Evolutionary conservation across 2,329 filamentous ascomycete species (phyloP).

Genomic region (Ophiosphaerella herpotricha): DNA sequence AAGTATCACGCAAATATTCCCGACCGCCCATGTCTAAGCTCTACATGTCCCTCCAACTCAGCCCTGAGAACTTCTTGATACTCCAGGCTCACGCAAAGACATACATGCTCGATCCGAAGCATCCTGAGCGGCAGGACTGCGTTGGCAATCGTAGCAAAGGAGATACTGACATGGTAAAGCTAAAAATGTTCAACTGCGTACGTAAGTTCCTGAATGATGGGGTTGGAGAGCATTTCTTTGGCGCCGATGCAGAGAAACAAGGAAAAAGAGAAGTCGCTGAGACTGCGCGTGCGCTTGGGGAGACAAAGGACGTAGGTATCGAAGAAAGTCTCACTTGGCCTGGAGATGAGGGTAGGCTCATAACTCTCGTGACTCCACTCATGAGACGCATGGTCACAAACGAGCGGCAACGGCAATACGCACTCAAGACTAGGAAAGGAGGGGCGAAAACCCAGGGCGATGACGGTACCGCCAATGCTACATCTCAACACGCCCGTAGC

Average conservation of each 20-base stretch:
- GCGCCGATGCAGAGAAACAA: constrained; percentile 39
- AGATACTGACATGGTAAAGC: constrained; percentile 61
- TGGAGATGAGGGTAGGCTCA: constrained; percentile 59
- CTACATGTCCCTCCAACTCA: constrained; percentile 60
- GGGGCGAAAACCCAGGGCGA: constrained; percentile 44
- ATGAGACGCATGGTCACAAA: constrained; percentile 64
- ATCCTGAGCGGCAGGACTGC: constrained; percentile 61
- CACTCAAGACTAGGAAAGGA: constrained; percentile 59
- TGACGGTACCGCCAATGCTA: constrained; percentile 27
- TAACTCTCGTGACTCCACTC: constrained; percentile 61
- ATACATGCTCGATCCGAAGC: constrained; percentile 61
- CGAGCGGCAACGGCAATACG: constrained; percentile 62
- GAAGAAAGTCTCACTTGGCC: constrained; percentile 57
- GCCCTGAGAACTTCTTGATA: constrained; percentile 61
- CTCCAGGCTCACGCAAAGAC: constrained; percentile 60
- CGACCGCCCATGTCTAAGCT: constrained; percentile 63
- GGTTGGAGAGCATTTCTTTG: constrained; percentile 58
- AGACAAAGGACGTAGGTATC: constrained; percentile 41
- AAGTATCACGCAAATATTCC: constrained; percentile 60
- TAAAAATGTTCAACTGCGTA: constrained; percentile 62
- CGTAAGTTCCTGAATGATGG: constrained; percentile 58
- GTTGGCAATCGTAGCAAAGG: constrained; percentile 61
- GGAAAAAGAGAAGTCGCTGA: constrained; percentile 39
- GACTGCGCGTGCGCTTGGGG: constrained; percentile 44
- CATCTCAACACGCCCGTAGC: constrained; percentile 5